phyloP scores from a whole-genome alignment of 441 rosid genomes.

The Brassica hybrid region DNA sequence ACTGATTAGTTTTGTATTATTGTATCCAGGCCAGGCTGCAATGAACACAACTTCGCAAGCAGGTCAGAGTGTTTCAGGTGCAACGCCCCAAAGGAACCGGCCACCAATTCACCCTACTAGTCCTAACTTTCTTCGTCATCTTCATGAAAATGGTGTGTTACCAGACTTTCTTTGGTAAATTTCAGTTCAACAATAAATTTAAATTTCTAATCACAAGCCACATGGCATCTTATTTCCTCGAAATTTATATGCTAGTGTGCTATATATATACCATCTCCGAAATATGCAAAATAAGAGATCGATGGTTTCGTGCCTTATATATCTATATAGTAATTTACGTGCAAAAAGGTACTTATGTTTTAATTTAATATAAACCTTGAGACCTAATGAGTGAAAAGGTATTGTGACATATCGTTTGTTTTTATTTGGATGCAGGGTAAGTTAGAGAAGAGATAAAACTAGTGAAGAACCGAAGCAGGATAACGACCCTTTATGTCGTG shows the following conservation, averaged over 20 bases:
- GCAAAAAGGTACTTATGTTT: not conserved
- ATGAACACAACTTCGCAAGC: conserved; percentile 90
- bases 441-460: conserved; percentile 1
- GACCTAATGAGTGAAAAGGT: conserved; percentile 3
- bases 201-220: not conserved
- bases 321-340: not conserved
- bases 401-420: not conserved
- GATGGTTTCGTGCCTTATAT: not conserved
- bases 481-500: conserved; percentile 7
- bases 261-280: not conserved
- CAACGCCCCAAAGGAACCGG: conserved; percentile 78
- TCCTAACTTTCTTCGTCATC: conserved; percentile 12
- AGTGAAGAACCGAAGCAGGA: conserved; percentile 20
- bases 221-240: conserved; percentile 1
- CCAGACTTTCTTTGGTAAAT: conserved; percentile 28
- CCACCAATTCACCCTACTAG: conserved; percentile 49
- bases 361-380: not conserved
- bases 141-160: conserved; percentile 3
- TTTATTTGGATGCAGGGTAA: conserved; percentile 24
- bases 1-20: conserved; percentile 1
- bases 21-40: conserved; percentile 65
- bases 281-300: not conserved
- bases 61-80: conserved; percentile 88
- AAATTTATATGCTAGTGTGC: not conserved
- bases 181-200: not conserved